Evolutionary conservation across 106 monocot species (phyloP).

Genomic region (Apostasia ramifera): DNA sequence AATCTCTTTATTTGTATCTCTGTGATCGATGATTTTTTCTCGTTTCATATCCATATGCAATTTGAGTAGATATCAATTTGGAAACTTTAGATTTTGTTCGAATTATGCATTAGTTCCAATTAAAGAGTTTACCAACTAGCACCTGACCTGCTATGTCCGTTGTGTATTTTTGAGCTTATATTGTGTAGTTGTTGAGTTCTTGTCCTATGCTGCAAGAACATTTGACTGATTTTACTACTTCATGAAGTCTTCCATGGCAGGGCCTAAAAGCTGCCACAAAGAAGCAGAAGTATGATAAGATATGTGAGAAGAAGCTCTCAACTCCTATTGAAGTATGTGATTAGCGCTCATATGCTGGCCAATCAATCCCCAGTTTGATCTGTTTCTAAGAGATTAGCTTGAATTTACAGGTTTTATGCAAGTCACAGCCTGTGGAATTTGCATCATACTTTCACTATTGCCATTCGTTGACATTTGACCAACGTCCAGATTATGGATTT

Average conservation of each 20-base stretch:
- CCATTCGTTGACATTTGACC: slow-evolving; percentile 5
- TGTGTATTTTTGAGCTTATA: no score
- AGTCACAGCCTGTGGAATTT: slow-evolving; percentile 6
- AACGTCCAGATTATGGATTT: slow-evolving; percentile 6
- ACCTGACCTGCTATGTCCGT: neutral
- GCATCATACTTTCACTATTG: slow-evolving; percentile 9
- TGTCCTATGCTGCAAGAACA: no score
- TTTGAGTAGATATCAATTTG: no score
- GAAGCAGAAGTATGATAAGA: slow-evolving; percentile 12
- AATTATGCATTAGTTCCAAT: neutral
- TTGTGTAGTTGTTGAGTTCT: no score
- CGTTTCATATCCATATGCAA: no score
- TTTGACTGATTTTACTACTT: neutral
- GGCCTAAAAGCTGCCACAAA: slow-evolving; percentile 7
- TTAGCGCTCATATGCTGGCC: neutral
- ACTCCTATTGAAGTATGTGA: slow-evolving; percentile 10
- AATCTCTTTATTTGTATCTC: no score
- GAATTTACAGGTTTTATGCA: slow-evolving; percentile 5
- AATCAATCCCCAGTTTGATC: no score
- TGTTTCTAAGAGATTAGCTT: neutral
- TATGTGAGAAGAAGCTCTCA: slow-evolving; percentile 6
- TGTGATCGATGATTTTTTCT: no score
- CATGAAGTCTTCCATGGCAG: slow-evolving; percentile 1
- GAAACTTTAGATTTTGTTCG: no score
- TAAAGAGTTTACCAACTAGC: no score